Percentiles rank a stretch among this genome's conserved stretches.
These are phyloP conservation scores for Iris pallida DNA, from an alignment of 116 monocot species.

Conservation along the genomic window DNA sequence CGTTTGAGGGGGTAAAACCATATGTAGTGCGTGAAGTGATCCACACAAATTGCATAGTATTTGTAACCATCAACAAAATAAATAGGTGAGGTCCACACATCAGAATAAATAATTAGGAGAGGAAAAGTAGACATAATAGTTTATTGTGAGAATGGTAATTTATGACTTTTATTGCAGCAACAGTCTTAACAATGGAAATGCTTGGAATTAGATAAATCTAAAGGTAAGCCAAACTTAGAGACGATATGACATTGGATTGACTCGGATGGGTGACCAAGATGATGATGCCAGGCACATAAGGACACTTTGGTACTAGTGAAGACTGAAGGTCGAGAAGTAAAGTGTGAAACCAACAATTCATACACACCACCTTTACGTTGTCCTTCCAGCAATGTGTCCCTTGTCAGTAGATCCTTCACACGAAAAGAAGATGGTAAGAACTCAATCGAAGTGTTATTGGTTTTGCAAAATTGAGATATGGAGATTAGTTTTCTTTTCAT, in stretches of 20 bases:
- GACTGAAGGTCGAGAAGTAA: not conserved
- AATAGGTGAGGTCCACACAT: too few species aligned
- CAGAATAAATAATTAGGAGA: too few species aligned
- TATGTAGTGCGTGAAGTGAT: too few species aligned
- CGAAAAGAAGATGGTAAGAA: not conserved
- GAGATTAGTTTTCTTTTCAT: conserved; percentile 3
- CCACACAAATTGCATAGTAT: too few species aligned
- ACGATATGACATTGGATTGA: not conserved
- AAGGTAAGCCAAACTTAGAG: not conserved
- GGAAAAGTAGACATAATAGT: not conserved
- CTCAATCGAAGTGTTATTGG: not conserved
- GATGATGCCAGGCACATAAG: not conserved
- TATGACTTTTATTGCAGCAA: not conserved
- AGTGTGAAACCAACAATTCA: not conserved
- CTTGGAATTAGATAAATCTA: not conserved
- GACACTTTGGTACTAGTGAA: not conserved
- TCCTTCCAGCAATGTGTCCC: not conserved
- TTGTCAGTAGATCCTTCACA: not conserved
- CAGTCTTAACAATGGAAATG: not conserved
- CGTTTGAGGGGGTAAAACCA: too few species aligned
- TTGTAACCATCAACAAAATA: too few species aligned
- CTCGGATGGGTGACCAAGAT: not conserved
- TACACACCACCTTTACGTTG: not conserved
- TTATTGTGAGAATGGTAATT: not conserved
- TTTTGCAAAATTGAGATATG: conserved; percentile 12